A percentile compares a stretch with the other conserved stretches of the same genome.
Evolutionary conservation across 83 land plant genomes (phyloP).

Genomic region (Diphasiastrum complanatum): DNA sequence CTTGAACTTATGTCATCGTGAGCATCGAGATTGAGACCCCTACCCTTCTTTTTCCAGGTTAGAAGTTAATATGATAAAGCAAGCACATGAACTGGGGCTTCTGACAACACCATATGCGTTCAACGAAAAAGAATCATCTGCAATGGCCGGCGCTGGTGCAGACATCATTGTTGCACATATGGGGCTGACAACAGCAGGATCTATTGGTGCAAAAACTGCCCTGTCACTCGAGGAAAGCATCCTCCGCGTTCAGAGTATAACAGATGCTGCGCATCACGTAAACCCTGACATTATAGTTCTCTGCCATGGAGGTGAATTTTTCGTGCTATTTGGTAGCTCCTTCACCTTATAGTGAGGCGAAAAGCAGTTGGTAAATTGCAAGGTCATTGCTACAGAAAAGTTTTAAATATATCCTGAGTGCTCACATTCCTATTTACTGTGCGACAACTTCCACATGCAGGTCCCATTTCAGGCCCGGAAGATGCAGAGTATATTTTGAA

Average conservation of each 20-base stretch:
- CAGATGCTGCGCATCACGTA: conserved; percentile 70
- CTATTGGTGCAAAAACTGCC: conserved; percentile 91
- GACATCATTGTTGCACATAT: conserved; percentile 97
- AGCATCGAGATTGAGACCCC: background rate
- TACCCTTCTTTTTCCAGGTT: conserved; percentile 36
- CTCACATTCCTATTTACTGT: background rate
- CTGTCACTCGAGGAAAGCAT: conserved; percentile 78
- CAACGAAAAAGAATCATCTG: conserved; percentile 66
- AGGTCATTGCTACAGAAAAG: too few species aligned
- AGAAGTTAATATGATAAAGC: conserved; percentile 85
- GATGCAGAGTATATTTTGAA: conserved; percentile 85
- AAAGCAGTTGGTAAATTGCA: too few species aligned
- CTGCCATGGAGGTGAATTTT: conserved; percentile 87
- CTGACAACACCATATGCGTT: conserved; percentile 98
- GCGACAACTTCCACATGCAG: conserved; percentile 31
- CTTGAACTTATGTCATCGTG: too few species aligned
- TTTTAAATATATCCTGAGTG: background rate
- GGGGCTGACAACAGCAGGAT: conserved; percentile 96
- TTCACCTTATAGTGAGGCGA: background rate
- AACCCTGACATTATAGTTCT: conserved; percentile 75
- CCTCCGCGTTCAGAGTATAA: conserved; percentile 70
- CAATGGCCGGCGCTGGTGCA: conserved; percentile 95
- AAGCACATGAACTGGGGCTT: conserved; percentile 87
- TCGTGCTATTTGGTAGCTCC: background rate
- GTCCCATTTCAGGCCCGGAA: conserved; percentile 87